Percentiles rank a stretch among this genome's conserved stretches.
Evolutionary conservation across 306 rosid genomes (phyloP).

Genomic region (Albizia julibrissin): DNA sequence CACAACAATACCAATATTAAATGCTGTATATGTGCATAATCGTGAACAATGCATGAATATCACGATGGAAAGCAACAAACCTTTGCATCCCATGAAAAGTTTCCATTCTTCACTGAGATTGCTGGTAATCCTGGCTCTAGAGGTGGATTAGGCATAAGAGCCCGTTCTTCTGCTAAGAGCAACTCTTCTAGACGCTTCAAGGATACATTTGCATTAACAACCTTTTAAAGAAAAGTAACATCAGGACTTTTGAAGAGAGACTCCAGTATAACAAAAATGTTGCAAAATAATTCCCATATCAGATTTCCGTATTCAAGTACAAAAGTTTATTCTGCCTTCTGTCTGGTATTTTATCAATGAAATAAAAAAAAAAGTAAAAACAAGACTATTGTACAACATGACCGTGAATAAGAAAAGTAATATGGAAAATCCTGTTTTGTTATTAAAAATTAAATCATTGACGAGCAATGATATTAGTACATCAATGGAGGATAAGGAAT

Average conservation of each 20-base stretch:
- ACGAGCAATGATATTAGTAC: not conserved
- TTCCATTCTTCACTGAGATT: slow-evolving; percentile 79
- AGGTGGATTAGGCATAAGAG: slow-evolving; percentile 89
- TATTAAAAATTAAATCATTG: not conserved
- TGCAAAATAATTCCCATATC: not conserved
- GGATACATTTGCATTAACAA: slow-evolving; percentile 91
- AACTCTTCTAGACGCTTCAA: slow-evolving; percentile 85
- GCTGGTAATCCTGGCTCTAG: slow-evolving; percentile 76
- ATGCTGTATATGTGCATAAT: slow-evolving; percentile 12
- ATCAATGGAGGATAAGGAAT: not conserved
- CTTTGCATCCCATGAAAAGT: slow-evolving; percentile 92
- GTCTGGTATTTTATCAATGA: not conserved
- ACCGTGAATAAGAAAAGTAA: slow-evolving; percentile 2
- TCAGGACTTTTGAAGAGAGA: slow-evolving; percentile 24
- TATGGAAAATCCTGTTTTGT: not conserved
- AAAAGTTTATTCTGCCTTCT: not conserved
- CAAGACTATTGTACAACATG: slow-evolving; percentile 1
- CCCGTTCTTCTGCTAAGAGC: slow-evolving; percentile 81
- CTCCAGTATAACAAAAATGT: slow-evolving; percentile 19
- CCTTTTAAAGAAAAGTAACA: slow-evolving; percentile 51
- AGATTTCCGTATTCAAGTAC: slow-evolving; percentile 5
- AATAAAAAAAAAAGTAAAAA: not conserved
- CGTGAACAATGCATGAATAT: slow-evolving; percentile 14
- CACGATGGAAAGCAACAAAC: slow-evolving; percentile 41
- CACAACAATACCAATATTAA: not conserved